A percentile compares a stretch with the other conserved stretches of the same genome.
phyloP scores from a whole-genome alignment of 306 rosid genomes.

The Canavalia gladiata region DNA sequence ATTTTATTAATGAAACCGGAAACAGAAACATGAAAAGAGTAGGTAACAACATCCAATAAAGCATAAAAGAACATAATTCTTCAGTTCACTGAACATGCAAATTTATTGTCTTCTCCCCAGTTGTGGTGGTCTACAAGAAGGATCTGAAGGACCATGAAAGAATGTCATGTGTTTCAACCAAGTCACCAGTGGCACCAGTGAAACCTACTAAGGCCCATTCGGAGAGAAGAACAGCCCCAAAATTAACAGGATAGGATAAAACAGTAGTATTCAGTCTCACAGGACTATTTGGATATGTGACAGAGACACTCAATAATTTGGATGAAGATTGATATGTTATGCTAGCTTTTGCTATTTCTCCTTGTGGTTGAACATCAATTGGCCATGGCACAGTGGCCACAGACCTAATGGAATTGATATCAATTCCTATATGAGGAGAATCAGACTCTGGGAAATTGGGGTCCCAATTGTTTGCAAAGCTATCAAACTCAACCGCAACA shows the following conservation, averaged over 20 bases:
- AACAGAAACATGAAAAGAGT: no score
- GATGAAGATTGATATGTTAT: constrained; percentile 34
- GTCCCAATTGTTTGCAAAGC: constrained; percentile 45
- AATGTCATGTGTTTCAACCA: constrained; percentile 52
- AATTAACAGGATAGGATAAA: neutral
- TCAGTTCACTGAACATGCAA: neutral
- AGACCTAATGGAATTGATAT: constrained; percentile 47
- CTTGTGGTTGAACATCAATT: neutral
- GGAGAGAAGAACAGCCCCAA: neutral
- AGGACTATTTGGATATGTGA: constrained; percentile 36
- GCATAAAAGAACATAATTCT: no score
- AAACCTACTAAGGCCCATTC: constrained; percentile 45
- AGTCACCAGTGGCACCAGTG: constrained; percentile 47
- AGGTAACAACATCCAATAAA: no score
- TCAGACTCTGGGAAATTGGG: neutral
- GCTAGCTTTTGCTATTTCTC: constrained; percentile 33
- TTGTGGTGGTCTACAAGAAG: constrained; percentile 10
- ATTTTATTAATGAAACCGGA: no score
- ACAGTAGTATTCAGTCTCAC: neutral
- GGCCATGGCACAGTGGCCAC: constrained; percentile 28
- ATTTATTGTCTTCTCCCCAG: neutral
- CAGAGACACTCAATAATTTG: constrained; percentile 7
- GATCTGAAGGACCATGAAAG: constrained; percentile 47
- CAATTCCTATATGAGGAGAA: constrained; percentile 57
- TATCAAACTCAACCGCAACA: constrained; percentile 58